Conservation (phyloP, 2,329 filamentous ascomycete genomes). For the Raffaelea albimanens region DNA sequence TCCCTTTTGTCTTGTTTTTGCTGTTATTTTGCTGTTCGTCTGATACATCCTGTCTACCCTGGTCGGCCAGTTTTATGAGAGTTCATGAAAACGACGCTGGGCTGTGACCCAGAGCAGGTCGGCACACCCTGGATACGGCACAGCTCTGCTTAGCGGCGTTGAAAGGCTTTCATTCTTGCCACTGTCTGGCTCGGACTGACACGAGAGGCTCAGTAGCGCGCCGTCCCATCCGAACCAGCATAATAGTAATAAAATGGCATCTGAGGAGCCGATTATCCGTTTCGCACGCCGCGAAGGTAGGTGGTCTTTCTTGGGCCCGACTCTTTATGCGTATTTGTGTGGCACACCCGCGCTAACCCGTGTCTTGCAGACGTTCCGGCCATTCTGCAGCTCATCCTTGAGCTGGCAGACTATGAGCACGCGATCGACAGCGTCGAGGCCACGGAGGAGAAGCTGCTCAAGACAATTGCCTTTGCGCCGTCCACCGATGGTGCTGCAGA, state of each 20-base stretch:
- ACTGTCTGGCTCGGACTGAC: neutral
- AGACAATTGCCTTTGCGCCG: conserved; percentile 70
- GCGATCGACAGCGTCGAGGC: conserved; percentile 66
- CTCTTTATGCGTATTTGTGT: neutral
- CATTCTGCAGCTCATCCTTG: conserved; percentile 76
- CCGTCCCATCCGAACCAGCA: neutral
- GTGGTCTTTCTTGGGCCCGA: neutral
- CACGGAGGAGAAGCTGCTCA: conserved; percentile 61
- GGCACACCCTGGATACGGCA: too few relatives aligned
- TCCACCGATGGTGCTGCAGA: conserved; percentile 31
- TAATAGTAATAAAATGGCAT: conserved; percentile 18
- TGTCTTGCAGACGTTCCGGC: conserved; percentile 58
- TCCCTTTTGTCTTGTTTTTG: too few relatives aligned
- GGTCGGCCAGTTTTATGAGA: too few relatives aligned
- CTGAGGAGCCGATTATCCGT: conserved; percentile 31
- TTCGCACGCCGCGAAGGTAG: conserved; percentile 52
- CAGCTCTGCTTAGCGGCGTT: too few relatives aligned
- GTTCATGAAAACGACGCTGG: too few relatives aligned
- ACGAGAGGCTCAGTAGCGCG: neutral
- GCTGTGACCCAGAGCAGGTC: too few relatives aligned
- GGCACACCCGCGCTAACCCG: neutral
- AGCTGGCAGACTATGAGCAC: conserved; percentile 82
- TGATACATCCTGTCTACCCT: too few relatives aligned
- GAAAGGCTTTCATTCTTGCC: too few relatives aligned
- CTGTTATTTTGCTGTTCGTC: too few relatives aligned